phyloP scores from a whole-genome alignment of 2,329 filamentous ascomycete genomes.

The Shiraia sp. region DNA sequence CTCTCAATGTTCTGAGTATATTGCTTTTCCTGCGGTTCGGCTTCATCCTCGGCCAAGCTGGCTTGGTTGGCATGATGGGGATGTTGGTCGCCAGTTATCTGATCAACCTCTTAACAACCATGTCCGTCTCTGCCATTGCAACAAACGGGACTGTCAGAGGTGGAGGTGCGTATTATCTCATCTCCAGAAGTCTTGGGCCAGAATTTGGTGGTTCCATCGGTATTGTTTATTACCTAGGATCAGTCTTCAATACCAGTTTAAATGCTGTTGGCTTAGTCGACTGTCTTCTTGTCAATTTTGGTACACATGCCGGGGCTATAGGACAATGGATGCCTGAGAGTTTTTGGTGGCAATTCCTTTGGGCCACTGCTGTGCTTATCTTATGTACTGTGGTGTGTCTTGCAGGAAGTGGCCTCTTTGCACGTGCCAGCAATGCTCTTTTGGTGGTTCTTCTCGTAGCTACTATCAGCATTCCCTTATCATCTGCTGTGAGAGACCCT shows the following conservation, averaged over 20 bases:
- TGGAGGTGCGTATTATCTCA: slow-evolving; percentile 86
- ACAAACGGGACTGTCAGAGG: slow-evolving; percentile 88
- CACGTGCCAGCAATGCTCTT: slow-evolving; percentile 77
- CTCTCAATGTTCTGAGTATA: slow-evolving; percentile 84
- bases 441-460: slow-evolving; percentile 71
- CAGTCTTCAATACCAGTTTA: slow-evolving; percentile 78
- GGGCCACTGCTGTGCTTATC: slow-evolving; percentile 71
- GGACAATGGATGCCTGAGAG: slow-evolving; percentile 66
- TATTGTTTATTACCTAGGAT: slow-evolving; percentile 87
- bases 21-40: slow-evolving; percentile 92
- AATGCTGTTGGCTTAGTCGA: slow-evolving; percentile 86
- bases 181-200: slow-evolving; percentile 81
- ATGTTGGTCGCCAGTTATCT: slow-evolving; percentile 76
- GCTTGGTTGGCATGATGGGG: slow-evolving; percentile 75
- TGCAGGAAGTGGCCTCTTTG: slow-evolving; percentile 78
- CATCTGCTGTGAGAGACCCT: slow-evolving; percentile 68
- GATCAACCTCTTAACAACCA: slow-evolving; percentile 80
- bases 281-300: slow-evolving; percentile 77
- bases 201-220: slow-evolving; percentile 91
- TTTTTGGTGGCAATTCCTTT: slow-evolving; percentile 77
- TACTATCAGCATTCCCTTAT: slow-evolving; percentile 80
- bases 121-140: slow-evolving; percentile 86
- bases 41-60: slow-evolving; percentile 78
- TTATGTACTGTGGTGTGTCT: slow-evolving; percentile 76
- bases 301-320: slow-evolving; percentile 59